Base-by-base conservation (phyloP, 2,329 filamentous ascomycete genomes). In the Cercospora beticola region DNA sequence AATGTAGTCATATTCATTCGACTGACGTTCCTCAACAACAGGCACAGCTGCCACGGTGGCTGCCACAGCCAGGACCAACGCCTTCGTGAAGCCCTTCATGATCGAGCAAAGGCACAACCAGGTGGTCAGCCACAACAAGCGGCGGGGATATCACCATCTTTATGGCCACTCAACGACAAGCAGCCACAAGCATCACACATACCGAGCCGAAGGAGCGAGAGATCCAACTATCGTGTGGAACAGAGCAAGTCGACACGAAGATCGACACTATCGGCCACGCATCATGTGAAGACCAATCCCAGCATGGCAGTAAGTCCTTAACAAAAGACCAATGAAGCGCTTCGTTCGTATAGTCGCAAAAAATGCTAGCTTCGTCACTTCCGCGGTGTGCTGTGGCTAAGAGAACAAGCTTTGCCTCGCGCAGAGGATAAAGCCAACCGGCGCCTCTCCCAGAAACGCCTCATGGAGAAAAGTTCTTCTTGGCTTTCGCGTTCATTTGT, bases 1-100 rank as follows among this genome's bases (percentile, higher is more conserved):
- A 81, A 77, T 87, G 89, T 63, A 63, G 68, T 89, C 87, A 26
- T 69, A 72, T 23, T 59, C 68, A 59, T 54, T 64, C 49, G 26
- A 57, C 49, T 64, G 62, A 16, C 62, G 46, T 33, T 68, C 62
- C n/a, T 65, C 46, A 23, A 70, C 46, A 30, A 70, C 58, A 2
- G 65, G 65, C 49, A 61, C 62, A 36, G 68, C 63, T n/a, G 57
- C 59, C 12, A 66, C 68, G 5, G 21, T 18, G 23, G 43, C 63
- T 16, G 56, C 66, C 9, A 54, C 59, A 33, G 68, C 65, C 18
- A 68, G 36, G 18, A 59, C n/a, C n/a, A 69, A 30, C 8, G 46
- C 7, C 18, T 18, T 46, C 5, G 33, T 14, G 14, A 67, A 43
- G 21, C 30, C 31, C 64, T 61, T 67, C 64, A 69, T 67, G 18